Conservation (phyloP, 2,329 filamentous ascomycete genomes). For the Cercospora sesami region DNA sequence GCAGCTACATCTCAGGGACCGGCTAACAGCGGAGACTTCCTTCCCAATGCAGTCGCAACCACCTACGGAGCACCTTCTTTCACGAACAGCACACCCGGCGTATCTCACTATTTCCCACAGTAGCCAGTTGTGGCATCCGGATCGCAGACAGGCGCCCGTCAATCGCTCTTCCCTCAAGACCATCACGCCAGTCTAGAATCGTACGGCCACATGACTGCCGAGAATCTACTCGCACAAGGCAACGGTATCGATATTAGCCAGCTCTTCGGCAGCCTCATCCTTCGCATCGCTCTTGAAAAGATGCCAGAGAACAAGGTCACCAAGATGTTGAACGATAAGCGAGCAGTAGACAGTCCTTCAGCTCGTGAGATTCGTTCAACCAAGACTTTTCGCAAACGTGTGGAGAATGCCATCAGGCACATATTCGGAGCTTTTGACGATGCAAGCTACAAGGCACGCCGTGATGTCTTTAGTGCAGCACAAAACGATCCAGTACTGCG, state of each 20-base stretch:
- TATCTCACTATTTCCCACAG: too few relatives aligned
- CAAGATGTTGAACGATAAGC: background rate
- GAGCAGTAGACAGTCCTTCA: background rate
- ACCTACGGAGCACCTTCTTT: too few relatives aligned
- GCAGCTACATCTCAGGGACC: too few relatives aligned
- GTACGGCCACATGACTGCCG: background rate
- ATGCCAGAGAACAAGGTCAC: background rate
- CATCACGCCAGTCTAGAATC: background rate
- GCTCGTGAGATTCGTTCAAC: background rate
- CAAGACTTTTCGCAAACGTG: background rate
- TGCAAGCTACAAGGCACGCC: background rate
- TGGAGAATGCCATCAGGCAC: background rate
- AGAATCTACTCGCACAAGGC: background rate
- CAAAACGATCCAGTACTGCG: background rate
- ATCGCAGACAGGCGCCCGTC: background rate
- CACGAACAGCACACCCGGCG: too few relatives aligned
- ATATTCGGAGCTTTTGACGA: background rate
- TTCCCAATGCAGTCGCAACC: too few relatives aligned
- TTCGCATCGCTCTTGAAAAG: background rate
- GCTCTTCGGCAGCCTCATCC: background rate
- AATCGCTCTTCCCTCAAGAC: background rate
- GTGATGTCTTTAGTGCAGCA: too few relatives aligned
- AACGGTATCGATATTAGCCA: background rate
- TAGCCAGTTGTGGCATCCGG: too few relatives aligned
- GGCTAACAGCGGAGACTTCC: too few relatives aligned